Evolutionary conservation across 352 stramenopile genomes (phyloP), one percentile per base, ranked within the genome.

Genomic region (Phytophthora brassicae): DNA sequence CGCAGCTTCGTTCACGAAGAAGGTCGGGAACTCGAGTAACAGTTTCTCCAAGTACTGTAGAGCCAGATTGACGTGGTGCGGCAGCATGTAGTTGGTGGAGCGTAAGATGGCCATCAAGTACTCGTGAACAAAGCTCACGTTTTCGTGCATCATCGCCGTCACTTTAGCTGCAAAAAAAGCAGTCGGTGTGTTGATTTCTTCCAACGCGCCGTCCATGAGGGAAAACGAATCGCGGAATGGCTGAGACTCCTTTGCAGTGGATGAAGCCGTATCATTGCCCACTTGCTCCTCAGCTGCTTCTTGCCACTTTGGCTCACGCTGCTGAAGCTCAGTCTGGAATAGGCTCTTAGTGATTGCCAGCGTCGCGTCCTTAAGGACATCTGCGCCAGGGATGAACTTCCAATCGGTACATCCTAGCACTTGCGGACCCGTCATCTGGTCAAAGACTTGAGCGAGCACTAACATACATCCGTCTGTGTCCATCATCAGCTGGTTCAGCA

Each of bases 31-130:
- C 17, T 81, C 69, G 1, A 68, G 16, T 45, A 89, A 51, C 19
- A 92, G 56, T 50, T 78, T 73, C 43, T 84, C 77, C 29, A 92
- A 38, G 65, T 89, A 89, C 52, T 88, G 63, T 20, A 92, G 51
- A 41, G 79, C 90, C 31, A 90, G 39, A 60, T 57, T 72, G n/a
- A 92, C 84, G 57, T 92, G 78, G 57, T 90, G 78, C 33, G 84
- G 74, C 20, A 87, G 49, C 63, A 85, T 70, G 61, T 82, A 84
- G 65, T 90, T 92, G 31, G 84, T 90, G 49, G 67, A 75, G 24
- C 68, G 67, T 14, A 92, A 51, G 41, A 92, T 75, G 1, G 65
- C 62, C 67, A 90, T 76, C 41, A 90, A 45, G 61, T 79, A 84
- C 20, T 87, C 72, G 46, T 84, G 70, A 26, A 90, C 71, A 50